phyloP scores from a whole-genome alignment of 2,329 filamentous ascomycete genomes.

The Mycosphaerella arachidis region DNA sequence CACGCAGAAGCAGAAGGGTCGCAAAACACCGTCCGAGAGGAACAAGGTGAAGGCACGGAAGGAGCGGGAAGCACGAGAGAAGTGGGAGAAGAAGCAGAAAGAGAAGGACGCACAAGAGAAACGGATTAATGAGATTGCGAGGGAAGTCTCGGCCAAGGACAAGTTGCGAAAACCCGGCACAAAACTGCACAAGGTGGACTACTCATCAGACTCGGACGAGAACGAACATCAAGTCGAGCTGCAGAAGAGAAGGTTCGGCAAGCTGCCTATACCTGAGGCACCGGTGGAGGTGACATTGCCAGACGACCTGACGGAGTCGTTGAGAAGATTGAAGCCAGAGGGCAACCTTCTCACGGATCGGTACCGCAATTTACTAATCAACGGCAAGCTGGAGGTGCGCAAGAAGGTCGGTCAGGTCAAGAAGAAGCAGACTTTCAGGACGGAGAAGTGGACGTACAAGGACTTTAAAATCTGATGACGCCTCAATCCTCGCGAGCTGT shows the following conservation, averaged over 20 bases:
- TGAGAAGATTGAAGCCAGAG: conserved; percentile 67
- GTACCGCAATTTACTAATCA: conserved; percentile 81
- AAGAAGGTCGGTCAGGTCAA: conserved; percentile 74
- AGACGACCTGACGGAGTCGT: conserved; percentile 48
- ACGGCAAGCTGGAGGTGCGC: conserved; percentile 82
- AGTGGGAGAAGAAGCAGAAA: conserved; percentile 71
- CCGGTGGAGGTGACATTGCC: conserved; percentile 47
- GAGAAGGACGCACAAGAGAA: conserved; percentile 67
- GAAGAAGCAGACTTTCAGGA: conserved; percentile 73
- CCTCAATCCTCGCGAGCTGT: too few species aligned
- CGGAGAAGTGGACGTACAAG: conserved; percentile 98
- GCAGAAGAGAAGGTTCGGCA: conserved; percentile 68
- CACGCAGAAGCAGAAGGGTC: conserved; percentile 65
- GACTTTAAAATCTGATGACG: conserved; percentile 53
- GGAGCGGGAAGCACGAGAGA: conserved; percentile 72
- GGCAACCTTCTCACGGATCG: conserved; percentile 92
- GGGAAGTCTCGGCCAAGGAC: conserved; percentile 59
- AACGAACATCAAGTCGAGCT: conserved; percentile 43
- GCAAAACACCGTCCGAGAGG: conserved; percentile 80
- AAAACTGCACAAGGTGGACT: conserved; percentile 5
- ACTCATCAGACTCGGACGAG: conserved; percentile 20
- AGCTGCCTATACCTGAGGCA: conserved; percentile 68
- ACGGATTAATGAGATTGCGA: conserved; percentile 65
- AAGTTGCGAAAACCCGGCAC: conserved; percentile 26
- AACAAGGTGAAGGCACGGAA: conserved; percentile 88